phyloP scores from a whole-genome alignment of 164 flowering plant species.

The Magnolia kwangsiensis region DNA sequence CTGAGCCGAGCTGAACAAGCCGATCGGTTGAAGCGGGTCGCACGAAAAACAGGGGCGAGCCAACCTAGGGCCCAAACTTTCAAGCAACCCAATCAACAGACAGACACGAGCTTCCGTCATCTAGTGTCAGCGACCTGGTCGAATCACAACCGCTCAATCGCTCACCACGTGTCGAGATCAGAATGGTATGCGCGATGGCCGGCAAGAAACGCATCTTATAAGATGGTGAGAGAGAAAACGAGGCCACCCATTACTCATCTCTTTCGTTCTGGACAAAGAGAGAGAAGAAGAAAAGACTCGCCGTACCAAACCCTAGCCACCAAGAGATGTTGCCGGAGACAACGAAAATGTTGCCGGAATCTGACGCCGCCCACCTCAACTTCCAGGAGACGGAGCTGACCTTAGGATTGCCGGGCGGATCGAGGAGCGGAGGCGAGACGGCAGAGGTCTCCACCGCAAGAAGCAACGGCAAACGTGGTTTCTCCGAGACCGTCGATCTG shows the following conservation, averaged over 20 bases:
- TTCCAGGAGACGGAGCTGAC: slow-evolving; percentile 44
- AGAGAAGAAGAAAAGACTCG: too few relatives aligned
- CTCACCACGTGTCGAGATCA: not conserved
- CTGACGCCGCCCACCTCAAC: slow-evolving; percentile 16
- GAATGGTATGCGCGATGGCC: slow-evolving; percentile 9
- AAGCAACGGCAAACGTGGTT: slow-evolving; percentile 27
- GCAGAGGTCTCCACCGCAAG: slow-evolving; percentile 1
- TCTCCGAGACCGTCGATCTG: slow-evolving; percentile 29
- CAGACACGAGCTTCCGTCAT: not conserved
- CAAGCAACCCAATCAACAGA: not conserved
- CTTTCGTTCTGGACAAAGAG: not conserved
- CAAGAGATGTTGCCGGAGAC: not conserved
- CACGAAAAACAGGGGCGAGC: too few relatives aligned
- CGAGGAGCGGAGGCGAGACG: slow-evolving; percentile 3
- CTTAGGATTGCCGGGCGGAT: slow-evolving; percentile 35
- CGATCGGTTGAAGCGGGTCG: not conserved
- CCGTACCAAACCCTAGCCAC: too few relatives aligned
- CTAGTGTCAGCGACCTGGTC: slow-evolving; percentile 11
- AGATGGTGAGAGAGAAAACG: not conserved
- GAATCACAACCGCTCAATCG: slow-evolving; percentile 20
- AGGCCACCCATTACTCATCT: too few relatives aligned
- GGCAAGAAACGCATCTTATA: not conserved
- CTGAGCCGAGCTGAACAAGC: not conserved
- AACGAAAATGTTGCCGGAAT: slow-evolving; percentile 12
- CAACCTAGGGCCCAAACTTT: slow-evolving; percentile 8